These are phyloP conservation scores for Coemansia sp. DNA, from an alignment of 192 early-diverging fungal genomes.

Conservation along the genomic window DNA sequence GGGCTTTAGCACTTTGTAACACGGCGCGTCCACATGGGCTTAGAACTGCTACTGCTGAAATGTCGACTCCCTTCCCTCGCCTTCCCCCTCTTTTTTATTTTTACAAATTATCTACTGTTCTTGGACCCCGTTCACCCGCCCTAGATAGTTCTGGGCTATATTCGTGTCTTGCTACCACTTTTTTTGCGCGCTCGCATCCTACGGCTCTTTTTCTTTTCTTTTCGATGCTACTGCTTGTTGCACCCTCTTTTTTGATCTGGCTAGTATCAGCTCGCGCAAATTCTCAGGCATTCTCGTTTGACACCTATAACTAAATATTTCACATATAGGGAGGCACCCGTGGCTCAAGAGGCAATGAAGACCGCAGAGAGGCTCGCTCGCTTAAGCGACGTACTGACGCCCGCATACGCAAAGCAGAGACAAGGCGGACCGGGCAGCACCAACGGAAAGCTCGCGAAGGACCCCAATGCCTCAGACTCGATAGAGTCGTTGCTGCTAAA, in stretches of 20 bases:
- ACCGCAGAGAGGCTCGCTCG: conserved; percentile 54
- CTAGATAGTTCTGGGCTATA: background rate
- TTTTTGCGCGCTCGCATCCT: background rate
- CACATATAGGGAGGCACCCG: conserved; percentile 35
- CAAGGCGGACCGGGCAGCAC: background rate
- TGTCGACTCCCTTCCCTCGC: background rate
- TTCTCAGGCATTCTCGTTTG: conserved; percentile 1
- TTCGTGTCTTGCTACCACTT: background rate
- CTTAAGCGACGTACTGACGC: conserved; percentile 53
- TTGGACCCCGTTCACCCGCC: background rate
- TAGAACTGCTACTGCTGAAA: conserved; percentile 19
- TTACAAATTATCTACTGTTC: conserved; percentile 17
- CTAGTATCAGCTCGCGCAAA: background rate
- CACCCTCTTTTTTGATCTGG: background rate
- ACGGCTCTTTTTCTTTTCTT: background rate
- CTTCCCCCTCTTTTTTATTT: background rate
- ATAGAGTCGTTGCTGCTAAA: conserved; percentile 53
- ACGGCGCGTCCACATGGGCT: background rate
- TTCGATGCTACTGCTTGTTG: background rate
- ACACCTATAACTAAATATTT: background rate
- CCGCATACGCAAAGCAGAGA: conserved; percentile 28
- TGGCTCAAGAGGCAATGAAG: conserved; percentile 42
- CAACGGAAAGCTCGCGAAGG: background rate
- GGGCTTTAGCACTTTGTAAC: too few species aligned
- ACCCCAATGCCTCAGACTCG: conserved; percentile 31